Evolutionary conservation across 108 stramenopile genomes (phyloP).

Genomic region (Cyclotella choctawhatcheeana): DNA sequence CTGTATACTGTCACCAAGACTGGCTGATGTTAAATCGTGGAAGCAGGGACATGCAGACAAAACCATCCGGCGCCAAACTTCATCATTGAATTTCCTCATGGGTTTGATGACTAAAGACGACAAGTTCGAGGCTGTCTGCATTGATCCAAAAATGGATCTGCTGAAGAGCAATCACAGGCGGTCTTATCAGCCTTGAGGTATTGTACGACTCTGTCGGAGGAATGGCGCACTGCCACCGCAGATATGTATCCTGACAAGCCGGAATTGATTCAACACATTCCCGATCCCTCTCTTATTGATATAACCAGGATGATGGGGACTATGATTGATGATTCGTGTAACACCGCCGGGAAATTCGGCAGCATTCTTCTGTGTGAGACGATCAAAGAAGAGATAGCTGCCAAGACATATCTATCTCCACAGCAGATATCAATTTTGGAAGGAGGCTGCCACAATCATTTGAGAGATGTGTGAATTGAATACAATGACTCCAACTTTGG

Average conservation of each 20-base stretch:
- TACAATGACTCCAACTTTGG: neutral
- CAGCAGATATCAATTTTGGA: neutral
- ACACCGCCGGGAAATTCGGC: neutral
- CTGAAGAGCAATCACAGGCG: neutral
- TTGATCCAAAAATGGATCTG: too few relatives aligned
- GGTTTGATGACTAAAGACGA: too few relatives aligned
- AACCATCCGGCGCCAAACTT: too few relatives aligned
- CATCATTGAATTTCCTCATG: too few relatives aligned
- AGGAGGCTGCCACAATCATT: neutral
- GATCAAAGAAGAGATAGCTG: neutral
- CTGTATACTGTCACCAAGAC: too few relatives aligned
- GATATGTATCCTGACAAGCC: neutral
- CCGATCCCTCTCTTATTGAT: neutral
- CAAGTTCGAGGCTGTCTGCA: too few relatives aligned
- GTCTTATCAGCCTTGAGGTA: neutral
- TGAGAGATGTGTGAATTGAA: neutral
- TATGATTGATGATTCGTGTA: neutral
- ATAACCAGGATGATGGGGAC: neutral
- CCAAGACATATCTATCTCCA: neutral
- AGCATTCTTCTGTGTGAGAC: neutral
- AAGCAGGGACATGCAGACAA: too few relatives aligned
- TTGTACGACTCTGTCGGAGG: neutral
- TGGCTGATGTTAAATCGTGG: too few relatives aligned
- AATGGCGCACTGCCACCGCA: neutral
- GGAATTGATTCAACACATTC: neutral